Evolutionary conservation across 2,329 filamentous ascomycete genomes (phyloP).

Genomic region (Tolypocladium guangdongense): DNA sequence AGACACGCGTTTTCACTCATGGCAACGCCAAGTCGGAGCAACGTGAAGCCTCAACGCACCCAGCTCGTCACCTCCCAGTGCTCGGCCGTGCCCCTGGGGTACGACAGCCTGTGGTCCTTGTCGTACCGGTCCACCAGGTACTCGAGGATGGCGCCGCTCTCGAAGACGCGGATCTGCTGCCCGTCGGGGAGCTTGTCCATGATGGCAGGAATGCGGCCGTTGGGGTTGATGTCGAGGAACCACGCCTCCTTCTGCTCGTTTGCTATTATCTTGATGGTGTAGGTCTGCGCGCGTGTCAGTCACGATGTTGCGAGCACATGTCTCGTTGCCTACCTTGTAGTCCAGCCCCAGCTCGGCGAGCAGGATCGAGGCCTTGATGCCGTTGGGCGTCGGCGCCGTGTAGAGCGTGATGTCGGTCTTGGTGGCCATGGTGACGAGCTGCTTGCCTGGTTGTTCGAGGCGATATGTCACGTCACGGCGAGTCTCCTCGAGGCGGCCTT

Average conservation of each 20-base stretch:
- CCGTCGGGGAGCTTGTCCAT: constrained; percentile 71
- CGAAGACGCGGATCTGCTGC: constrained; percentile 64
- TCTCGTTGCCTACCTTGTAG: constrained; percentile 48
- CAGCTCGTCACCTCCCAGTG: constrained; percentile 73
- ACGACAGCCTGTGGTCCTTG: constrained; percentile 70
- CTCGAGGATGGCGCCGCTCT: constrained; percentile 73
- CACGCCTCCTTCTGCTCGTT: constrained; percentile 75
- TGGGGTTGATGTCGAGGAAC: constrained; percentile 89
- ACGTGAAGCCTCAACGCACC: constrained; percentile 36
- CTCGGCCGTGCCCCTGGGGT: constrained; percentile 60
- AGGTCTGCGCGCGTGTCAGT: constrained; percentile 22
- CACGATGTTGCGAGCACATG: not conserved
- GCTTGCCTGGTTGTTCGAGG: not conserved
- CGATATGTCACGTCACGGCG: not conserved
- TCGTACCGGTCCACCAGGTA: constrained; percentile 80
- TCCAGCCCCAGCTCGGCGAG: constrained; percentile 74
- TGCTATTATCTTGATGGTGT: constrained; percentile 59
- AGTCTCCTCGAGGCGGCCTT: too few species aligned
- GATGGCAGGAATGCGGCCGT: constrained; percentile 80
- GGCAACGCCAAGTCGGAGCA: too few species aligned
- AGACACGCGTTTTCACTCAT: not conserved
- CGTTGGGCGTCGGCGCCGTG: constrained; percentile 76
- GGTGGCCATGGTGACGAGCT: constrained; percentile 6
- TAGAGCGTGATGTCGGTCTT: constrained; percentile 65
- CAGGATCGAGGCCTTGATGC: constrained; percentile 79